Evolutionary conservation across 2,329 filamentous ascomycete genomes (phyloP).

Genomic region (Cladobotryum protrusum): DNA sequence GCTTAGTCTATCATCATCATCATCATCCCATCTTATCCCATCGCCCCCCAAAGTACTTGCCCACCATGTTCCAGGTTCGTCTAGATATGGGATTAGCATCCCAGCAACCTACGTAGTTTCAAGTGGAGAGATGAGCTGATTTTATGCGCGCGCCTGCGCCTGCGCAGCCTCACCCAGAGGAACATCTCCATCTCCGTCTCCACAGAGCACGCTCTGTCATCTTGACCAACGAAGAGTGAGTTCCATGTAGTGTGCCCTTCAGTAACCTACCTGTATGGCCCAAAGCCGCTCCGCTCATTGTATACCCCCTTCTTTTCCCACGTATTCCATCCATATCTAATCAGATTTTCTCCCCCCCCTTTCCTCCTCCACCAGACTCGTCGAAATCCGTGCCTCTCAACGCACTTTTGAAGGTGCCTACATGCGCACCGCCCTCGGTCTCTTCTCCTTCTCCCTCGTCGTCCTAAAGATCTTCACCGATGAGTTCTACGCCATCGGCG

Average conservation of each 20-base stretch:
- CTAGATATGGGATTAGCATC: neutral
- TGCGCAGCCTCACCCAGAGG: conserved; percentile 60
- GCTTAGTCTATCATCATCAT: neutral
- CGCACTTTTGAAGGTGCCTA: conserved; percentile 97
- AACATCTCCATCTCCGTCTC: conserved; percentile 70
- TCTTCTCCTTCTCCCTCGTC: conserved; percentile 92
- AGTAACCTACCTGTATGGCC: neutral
- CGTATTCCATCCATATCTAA: conserved; percentile 14
- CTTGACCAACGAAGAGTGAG: conserved; percentile 68
- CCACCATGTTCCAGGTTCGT: conserved; percentile 17
- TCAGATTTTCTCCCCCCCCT: neutral
- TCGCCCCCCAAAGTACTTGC: neutral
- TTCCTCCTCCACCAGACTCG: conserved; percentile 49
- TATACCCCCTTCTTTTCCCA: neutral
- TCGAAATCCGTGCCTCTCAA: conserved; percentile 91
- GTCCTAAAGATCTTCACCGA: conserved; percentile 89
- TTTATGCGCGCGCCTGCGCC: no score
- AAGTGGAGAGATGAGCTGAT: neutral
- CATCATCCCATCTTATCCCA: neutral
- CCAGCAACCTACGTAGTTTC: neutral
- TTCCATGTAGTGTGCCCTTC: no score
- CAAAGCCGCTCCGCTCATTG: neutral
- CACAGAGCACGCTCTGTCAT: conserved; percentile 81
- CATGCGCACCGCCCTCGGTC: conserved; percentile 85
- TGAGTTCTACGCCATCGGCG: conserved; percentile 96